These are phyloP conservation scores for Pelargonium myrrhifolium DNA, from an alignment of 441 rosid species.

Conservation along the genomic window DNA sequence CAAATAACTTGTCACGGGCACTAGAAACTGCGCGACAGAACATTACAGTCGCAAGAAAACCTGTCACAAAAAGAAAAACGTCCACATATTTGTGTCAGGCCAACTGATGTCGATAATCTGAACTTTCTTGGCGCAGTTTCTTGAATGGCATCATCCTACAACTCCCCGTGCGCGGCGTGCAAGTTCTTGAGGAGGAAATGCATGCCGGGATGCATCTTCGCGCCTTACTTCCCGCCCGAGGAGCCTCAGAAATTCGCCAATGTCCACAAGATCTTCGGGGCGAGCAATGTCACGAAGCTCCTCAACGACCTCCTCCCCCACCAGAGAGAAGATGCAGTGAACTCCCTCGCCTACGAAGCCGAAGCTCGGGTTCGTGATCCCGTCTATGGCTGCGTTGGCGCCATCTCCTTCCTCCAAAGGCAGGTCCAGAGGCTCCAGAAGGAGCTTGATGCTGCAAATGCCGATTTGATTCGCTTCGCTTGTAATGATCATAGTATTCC, in stretches of 20 bases:
- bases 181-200: conserved; percentile 72
- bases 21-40: too few species aligned
- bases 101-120: too few species aligned
- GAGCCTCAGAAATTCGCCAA: conserved; percentile 66
- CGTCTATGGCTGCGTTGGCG: conserved; percentile 83
- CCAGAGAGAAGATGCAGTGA: conserved; percentile 77
- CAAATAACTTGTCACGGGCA: too few species aligned
- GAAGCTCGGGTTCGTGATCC: conserved; percentile 75
- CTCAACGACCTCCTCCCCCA: conserved; percentile 55
- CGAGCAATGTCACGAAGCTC: conserved; percentile 75
- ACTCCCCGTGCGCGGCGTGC: conserved; percentile 96
- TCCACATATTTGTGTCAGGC: too few species aligned
- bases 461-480: too few species aligned
- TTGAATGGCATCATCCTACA: conserved; percentile 69
- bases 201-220: conserved; percentile 80
- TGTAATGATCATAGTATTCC: too few species aligned
- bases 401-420: conserved; percentile 66
- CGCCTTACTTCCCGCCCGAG: conserved; percentile 91
- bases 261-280: conserved; percentile 81
- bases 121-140: too few species aligned
- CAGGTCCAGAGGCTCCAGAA: conserved; percentile 65
- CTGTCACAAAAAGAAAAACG: too few species aligned
- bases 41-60: too few species aligned
- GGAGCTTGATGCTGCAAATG: conserved; percentile 33
- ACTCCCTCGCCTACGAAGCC: conserved; percentile 78